Evolutionary conservation across 164 flowering plant species (phyloP), one percentile per base, ranked within the genome.

Genomic region (Nymphaea colorata): DNA sequence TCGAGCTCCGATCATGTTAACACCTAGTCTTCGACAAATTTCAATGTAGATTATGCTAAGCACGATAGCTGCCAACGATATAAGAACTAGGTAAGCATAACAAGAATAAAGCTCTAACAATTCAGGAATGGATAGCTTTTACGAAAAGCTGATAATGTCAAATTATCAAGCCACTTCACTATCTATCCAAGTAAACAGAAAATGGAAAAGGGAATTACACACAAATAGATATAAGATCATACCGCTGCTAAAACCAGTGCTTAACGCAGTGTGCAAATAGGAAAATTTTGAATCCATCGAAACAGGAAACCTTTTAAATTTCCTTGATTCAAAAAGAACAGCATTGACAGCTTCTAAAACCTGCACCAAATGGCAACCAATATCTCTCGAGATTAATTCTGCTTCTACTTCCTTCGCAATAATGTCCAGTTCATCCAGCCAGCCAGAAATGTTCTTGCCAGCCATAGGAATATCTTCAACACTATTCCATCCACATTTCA

Each of bases 331-430:
- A 59, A 87, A 85, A 62, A 87, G 84, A 64, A 87, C 93, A 61
- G 69, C 42, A 75, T 84, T 82, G 42, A 84, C 87, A 41, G 93
- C 90, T 67, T 84, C 87, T 71, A 85, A 68, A 70, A 85, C 83
- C 71, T 82, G 82, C 72, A 73, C 74, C 80, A 85, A 73, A 73
- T 87, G 78, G 73, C 88, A 87, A 65, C 88, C 88, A 41, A 85
- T 85, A 41, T 87, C 90, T 72, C 88, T 80, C 18, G 85, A 66
- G 66, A 77, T 79, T 59, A 87, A 75, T 73, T 86, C 93, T 14
- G 83, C 93, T 68, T 84, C 84, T 25, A 86, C 90, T 75, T 87
- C 85, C 74, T 77, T 82, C 44, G 87, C 82, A 68, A 86, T 81
- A 45, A 65, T 62, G 64, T 87, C 90, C 77, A 87, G 69, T 76